Conservation (phyloP, 495 filamentous ascomycete genomes). For the Hyaloscypha bicolor region DNA sequence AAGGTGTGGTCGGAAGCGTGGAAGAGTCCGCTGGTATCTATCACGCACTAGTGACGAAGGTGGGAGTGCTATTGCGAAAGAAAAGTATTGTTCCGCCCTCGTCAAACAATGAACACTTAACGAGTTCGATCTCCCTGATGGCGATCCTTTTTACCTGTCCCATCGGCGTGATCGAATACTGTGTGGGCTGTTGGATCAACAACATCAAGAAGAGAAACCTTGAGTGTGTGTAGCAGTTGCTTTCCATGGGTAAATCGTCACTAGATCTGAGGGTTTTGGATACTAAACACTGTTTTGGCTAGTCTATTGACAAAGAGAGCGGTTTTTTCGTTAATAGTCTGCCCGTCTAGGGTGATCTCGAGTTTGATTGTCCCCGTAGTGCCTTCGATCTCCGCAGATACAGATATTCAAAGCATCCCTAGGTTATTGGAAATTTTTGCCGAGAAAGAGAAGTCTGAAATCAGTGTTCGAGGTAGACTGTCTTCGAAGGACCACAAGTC, state of each 20-base stretch:
- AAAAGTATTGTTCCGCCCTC: conserved; percentile 1
- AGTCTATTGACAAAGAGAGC: conserved; percentile 34
- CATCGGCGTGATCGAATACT: conserved; percentile 49
- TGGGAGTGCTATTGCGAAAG: conserved; percentile 2
- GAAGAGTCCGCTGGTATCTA: conserved; percentile 12
- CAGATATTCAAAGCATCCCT: conserved; percentile 35
- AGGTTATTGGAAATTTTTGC: conserved; percentile 49
- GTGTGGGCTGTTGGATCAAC: conserved; percentile 24
- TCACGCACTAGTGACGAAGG: conserved; percentile 10
- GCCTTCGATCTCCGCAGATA: conserved; percentile 25
- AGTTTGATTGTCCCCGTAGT: conserved; percentile 36
- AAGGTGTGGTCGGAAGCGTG: too few relatives aligned
- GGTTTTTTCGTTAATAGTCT: conserved; percentile 48
- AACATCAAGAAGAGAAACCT: conserved; percentile 36
- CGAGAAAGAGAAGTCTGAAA: conserved; percentile 56
- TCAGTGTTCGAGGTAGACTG: conserved; percentile 63
- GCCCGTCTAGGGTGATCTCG: conserved; percentile 36
- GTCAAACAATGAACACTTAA: conserved; percentile 1
- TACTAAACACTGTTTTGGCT: background rate
- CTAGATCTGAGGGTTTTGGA: conserved; percentile 7
- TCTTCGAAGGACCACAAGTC: conserved; percentile 73
- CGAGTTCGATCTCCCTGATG: background rate
- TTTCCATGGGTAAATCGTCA: conserved; percentile 6
- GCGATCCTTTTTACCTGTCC: conserved; percentile 37
- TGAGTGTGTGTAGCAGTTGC: conserved; percentile 26